Conservation (phyloP, 2,329 filamentous ascomycete genomes). For the Cercospora beticola region DNA sequence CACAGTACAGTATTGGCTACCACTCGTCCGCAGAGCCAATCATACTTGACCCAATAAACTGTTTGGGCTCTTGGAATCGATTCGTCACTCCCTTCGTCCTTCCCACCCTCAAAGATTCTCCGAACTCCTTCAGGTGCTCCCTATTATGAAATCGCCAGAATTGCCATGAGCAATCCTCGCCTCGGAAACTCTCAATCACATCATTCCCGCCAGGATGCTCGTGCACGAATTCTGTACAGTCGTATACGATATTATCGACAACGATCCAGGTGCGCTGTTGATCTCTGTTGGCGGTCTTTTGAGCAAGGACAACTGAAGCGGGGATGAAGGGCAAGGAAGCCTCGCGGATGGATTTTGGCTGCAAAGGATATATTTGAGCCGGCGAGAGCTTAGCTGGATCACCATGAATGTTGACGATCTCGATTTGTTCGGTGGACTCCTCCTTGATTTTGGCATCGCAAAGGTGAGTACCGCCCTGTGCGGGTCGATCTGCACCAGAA, state of each 20-base stretch:
- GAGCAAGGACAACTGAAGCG: background rate
- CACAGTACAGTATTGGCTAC: background rate
- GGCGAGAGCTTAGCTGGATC: background rate
- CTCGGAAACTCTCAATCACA: conserved; percentile 5
- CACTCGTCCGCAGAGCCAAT: background rate
- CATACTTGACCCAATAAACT: background rate
- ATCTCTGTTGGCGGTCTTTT: background rate
- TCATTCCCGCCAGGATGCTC: conserved; percentile 1
- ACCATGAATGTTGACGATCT: background rate
- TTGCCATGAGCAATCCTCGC: conserved; percentile 8
- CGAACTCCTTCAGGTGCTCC: background rate
- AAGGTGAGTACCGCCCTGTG: background rate
- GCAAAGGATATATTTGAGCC: background rate
- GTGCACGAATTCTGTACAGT: conserved; percentile 7
- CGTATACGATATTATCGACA: background rate
- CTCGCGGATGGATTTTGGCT: background rate
- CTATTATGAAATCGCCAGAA: conserved; percentile 6
- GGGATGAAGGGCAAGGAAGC: background rate
- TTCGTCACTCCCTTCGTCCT: background rate
- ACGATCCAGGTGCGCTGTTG: background rate
- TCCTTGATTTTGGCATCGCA: background rate
- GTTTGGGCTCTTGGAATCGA: background rate
- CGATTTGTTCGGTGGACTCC: background rate
- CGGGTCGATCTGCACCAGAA: background rate
- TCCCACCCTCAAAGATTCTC: background rate